phyloP scores from a whole-genome alignment of 1,139 yeast species.

The Groenewaldozyma auringiensis region DNA sequence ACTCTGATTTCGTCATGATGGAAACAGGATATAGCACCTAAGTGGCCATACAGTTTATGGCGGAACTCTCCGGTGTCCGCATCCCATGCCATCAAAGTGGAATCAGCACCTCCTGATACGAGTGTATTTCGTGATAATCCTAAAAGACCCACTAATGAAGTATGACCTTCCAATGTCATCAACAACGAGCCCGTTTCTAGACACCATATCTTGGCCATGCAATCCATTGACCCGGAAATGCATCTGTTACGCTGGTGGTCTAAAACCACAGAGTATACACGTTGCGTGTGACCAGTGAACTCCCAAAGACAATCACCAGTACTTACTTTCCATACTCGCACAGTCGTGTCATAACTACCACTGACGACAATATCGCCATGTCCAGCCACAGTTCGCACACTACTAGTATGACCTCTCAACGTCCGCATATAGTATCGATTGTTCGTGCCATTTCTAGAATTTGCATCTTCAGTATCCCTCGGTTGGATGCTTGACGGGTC shows the following conservation, averaged over 20 bases:
- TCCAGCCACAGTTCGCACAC: slow-evolving; percentile 86
- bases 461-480: not conserved
- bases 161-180: slow-evolving; percentile 71
- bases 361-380: slow-evolving; percentile 76
- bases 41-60: slow-evolving; percentile 74
- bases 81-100: slow-evolving; percentile 88
- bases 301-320: slow-evolving; percentile 67
- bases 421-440: slow-evolving; percentile 54
- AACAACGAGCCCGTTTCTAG: slow-evolving; percentile 63
- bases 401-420: slow-evolving; percentile 74
- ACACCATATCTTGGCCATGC: slow-evolving; percentile 86
- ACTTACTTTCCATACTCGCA: slow-evolving; percentile 85
- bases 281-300: slow-evolving; percentile 74
- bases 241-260: slow-evolving; percentile 72
- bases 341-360: slow-evolving; percentile 86
- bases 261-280: slow-evolving; percentile 79
- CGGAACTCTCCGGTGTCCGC: slow-evolving; percentile 65
- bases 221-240: slow-evolving; percentile 89
- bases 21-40: slow-evolving; percentile 87
- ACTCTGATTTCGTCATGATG: slow-evolving; percentile 80
- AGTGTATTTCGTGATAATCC: slow-evolving; percentile 69
- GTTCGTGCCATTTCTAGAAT: not conserved
- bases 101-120: slow-evolving; percentile 97
- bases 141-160: slow-evolving; percentile 79
- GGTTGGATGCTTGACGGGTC: slow-evolving; percentile 14